Evolutionary conservation across 2,329 filamentous ascomycete species (phyloP).

Genomic region (Ilyonectria sp.): DNA sequence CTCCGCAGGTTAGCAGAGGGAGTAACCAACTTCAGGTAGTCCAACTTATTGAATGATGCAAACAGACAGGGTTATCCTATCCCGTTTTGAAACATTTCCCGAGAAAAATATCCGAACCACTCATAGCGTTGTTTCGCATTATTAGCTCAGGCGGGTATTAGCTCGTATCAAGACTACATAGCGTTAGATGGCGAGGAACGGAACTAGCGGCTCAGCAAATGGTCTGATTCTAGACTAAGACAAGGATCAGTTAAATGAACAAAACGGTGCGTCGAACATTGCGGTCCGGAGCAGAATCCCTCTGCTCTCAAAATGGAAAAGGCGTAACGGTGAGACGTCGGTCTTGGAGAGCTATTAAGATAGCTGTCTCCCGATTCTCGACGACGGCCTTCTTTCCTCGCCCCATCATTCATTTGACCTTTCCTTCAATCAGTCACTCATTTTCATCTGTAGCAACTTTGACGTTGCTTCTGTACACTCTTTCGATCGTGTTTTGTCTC

Average conservation of each 20-base stretch:
- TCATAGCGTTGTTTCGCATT: background rate
- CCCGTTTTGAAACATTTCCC: background rate
- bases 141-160: background rate
- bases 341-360: background rate
- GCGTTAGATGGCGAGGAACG: background rate
- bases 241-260: slow-evolving; percentile 2
- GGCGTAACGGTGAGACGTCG: background rate
- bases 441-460: background rate
- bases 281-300: background rate
- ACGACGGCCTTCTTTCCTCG: background rate
- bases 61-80: background rate
- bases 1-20: too few relatives aligned
- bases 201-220: background rate
- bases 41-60: background rate
- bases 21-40: too few relatives aligned
- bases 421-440: background rate
- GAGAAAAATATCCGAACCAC: background rate
- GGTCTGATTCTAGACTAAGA: background rate
- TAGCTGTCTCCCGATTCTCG: background rate
- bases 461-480: background rate
- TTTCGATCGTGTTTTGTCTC: background rate
- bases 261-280: slow-evolving; percentile 1
- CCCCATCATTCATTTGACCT: background rate
- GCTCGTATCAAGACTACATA: background rate
- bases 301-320: background rate